Base-by-base conservation (phyloP, 345 rosid species). In the Citrus hindsii region DNA sequence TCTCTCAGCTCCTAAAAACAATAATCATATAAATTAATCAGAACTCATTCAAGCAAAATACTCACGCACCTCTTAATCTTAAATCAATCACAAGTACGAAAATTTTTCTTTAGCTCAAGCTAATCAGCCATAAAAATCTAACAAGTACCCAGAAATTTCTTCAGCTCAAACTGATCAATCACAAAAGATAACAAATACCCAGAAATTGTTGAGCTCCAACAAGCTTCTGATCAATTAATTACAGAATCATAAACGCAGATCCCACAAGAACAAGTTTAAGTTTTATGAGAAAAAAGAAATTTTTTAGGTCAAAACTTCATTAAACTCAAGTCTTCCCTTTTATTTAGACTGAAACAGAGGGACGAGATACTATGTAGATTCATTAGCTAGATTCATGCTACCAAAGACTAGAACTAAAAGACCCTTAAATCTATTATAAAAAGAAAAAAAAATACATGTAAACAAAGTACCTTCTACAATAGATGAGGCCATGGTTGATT, bases 1-100 rank as follows among this genome's bases (percentile, higher is more conserved):
- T 74, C 71, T 84, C 81, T 87, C 98, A 68, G 85, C 87, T 79
- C 84, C 91, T 87, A 67, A 66, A 82, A 55, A 75, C 67, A 65
- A 33, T 30, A 40, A 75, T 74, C 62, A 69, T 21, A 66, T 51
- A 27, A 37, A 33, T 67, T 58, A 78, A 73, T 71, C 21, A 79
- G 75, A 38, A 76, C n/a, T 37, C 58, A 22, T 22, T 75, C 37
- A 83, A 75, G 79, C 2, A 65, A 83, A 74, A 74, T 21, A 62
- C 27, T 46, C 53, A 38, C 28, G 13, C 9, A 12, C 3, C 33
- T 21, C 12, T 74, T 62, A 28, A 42, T 9, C 64, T 63, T 27
- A 62, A 53, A 74, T 22, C 13, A 42, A 61, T 25, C 21, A 46
- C 27, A 62, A 21, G 60, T 42, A 79, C 67, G 48, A 30, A 80